phyloP scores from a whole-genome alignment of 768 basidiomycete genomes.

The Jaapia argillacea region DNA sequence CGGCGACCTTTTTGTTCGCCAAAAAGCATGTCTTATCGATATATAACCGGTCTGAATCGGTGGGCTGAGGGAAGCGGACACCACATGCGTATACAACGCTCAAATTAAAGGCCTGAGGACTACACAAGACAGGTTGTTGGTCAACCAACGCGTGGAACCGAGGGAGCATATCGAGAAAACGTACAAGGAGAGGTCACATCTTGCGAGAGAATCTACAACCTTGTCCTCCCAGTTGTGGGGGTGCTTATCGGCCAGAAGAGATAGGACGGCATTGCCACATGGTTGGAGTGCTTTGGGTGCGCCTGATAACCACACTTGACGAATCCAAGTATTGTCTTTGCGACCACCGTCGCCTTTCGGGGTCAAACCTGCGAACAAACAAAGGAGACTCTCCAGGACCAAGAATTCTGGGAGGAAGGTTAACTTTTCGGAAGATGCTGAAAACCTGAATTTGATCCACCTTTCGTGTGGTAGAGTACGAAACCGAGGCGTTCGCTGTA shows the following conservation, averaged over 20 bases:
- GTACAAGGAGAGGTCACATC: conserved; percentile 38
- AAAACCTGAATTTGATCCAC: not conserved
- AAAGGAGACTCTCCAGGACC: conserved; percentile 45
- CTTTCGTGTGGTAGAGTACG: not conserved
- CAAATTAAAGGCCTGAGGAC: conserved; percentile 51
- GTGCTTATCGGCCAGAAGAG: too few species aligned
- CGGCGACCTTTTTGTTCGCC: conserved; percentile 40
- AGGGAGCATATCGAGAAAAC: conserved; percentile 18
- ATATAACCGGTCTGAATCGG: conserved; percentile 35
- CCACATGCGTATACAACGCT: conserved; percentile 28
- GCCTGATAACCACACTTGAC: too few species aligned
- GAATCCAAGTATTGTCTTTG: too few species aligned
- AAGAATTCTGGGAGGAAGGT: conserved; percentile 46
- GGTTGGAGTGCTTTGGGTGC: too few species aligned
- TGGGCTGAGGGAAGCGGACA: conserved; percentile 21
- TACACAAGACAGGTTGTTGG: conserved; percentile 13
- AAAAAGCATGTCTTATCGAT: conserved; percentile 40
- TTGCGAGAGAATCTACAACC: conserved; percentile 36
- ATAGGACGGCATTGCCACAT: too few species aligned
- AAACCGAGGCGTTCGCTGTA: not conserved
- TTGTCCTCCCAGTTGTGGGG: conserved; percentile 33
- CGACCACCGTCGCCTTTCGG: too few species aligned
- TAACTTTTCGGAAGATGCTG: too few species aligned
- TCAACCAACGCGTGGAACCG: not conserved
- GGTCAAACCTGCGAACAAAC: too few species aligned